Percentiles rank a stretch among this genome's conserved stretches.
Evolutionary conservation across 1,139 yeast species (phyloP).

Genomic region (Nakaseomyces sp.): DNA sequence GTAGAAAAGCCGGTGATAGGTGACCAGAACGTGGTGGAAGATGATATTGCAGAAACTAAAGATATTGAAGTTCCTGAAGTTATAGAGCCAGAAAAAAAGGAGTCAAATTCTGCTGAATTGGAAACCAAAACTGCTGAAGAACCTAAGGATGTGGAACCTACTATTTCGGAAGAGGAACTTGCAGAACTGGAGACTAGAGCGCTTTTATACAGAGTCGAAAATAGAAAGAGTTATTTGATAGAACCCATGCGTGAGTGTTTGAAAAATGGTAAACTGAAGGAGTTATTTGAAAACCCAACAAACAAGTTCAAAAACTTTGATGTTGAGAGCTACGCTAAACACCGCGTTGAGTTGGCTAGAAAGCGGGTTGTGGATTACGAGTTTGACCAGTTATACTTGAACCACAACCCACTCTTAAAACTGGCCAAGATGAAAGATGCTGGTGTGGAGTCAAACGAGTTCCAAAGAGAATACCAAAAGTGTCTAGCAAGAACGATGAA

Average conservation of each 20-base stretch:
- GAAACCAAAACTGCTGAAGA: background rate
- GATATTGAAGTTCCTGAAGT: no score
- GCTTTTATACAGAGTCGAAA: background rate
- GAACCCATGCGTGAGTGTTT: background rate
- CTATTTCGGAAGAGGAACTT: conserved; percentile 9
- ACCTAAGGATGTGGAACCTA: background rate
- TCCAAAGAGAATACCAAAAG: conserved; percentile 1
- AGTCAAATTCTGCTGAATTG: background rate
- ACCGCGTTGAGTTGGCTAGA: conserved; percentile 34
- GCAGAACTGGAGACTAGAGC: conserved; percentile 8
- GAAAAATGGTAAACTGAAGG: background rate
- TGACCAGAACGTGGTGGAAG: background rate
- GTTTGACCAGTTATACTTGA: conserved; percentile 22
- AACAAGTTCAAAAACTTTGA: conserved; percentile 35
- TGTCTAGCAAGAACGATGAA: conserved; percentile 1
- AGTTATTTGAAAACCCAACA: conserved; percentile 7
- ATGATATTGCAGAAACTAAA: background rate
- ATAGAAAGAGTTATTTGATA: background rate
- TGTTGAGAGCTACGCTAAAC: conserved; percentile 46
- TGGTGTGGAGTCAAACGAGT: background rate
- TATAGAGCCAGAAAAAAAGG: no score
- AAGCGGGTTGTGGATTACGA: conserved; percentile 29
- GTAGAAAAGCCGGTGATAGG: background rate
- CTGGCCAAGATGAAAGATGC: conserved; percentile 11
- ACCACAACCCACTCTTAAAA: conserved; percentile 25